Conservation (phyloP, 192 early-diverging fungal species). For the Mortierella claussenii region DNA sequence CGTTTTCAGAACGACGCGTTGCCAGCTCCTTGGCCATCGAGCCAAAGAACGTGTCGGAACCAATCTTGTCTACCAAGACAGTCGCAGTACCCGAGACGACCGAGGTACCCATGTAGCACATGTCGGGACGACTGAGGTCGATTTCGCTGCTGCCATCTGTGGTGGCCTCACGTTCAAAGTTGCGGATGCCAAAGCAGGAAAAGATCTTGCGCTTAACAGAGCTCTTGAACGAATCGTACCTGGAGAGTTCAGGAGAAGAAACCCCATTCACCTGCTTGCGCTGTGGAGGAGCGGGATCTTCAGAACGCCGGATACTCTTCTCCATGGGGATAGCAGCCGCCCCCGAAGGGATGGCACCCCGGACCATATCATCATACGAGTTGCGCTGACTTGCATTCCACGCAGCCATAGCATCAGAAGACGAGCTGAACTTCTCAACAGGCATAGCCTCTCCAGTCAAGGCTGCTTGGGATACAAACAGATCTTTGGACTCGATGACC, state of each 20-base stretch:
- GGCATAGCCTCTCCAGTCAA: constrained; percentile 63
- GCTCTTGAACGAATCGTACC: constrained; percentile 3
- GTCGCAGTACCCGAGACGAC: constrained; percentile 61
- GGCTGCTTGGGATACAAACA: constrained; percentile 60
- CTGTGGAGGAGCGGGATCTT: no score
- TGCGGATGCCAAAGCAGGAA: constrained; percentile 36
- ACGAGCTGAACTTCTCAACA: constrained; percentile 53
- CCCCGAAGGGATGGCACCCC: constrained; percentile 4
- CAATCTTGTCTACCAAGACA: constrained; percentile 59
- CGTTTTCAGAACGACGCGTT: constrained; percentile 36
- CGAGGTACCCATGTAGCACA: constrained; percentile 58
- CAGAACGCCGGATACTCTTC: background rate
- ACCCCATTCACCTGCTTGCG: no score
- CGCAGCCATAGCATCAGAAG: constrained; percentile 21
- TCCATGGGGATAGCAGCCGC: constrained; percentile 19
- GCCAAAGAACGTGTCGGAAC: constrained; percentile 57
- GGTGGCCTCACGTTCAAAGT: constrained; percentile 19
- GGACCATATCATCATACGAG: constrained; percentile 22
- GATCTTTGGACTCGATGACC: constrained; percentile 56
- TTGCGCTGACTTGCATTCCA: background rate
- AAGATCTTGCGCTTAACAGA: constrained; percentile 13
- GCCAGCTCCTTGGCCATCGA: constrained; percentile 55
- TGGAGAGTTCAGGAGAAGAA: background rate
- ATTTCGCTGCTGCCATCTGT: background rate
- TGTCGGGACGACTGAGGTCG: constrained; percentile 42